Evolutionary conservation across 257 asterid species (phyloP).

Genomic region (Verbascum thapsus): DNA sequence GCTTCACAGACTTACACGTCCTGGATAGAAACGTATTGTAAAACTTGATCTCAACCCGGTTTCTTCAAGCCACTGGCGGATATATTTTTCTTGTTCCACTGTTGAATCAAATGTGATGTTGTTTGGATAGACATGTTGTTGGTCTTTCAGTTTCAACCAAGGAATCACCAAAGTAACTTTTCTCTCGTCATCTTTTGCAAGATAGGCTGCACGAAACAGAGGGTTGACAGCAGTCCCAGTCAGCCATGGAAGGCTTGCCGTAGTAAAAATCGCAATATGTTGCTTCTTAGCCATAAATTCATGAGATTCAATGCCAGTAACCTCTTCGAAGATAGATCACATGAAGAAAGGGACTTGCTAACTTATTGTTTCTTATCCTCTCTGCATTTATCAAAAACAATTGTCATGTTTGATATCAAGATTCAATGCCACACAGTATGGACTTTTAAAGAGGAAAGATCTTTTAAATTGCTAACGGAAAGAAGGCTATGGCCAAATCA

Average conservation of each 20-base stretch:
- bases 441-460: neutral
- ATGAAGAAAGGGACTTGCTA: constrained; percentile 22
- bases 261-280: constrained; percentile 84
- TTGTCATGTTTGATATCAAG: constrained; percentile 22
- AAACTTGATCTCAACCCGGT: constrained; percentile 61
- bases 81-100: constrained; percentile 76
- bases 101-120: constrained; percentile 71
- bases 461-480: constrained; percentile 14
- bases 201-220: constrained; percentile 94
- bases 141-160: constrained; percentile 83
- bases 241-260: constrained; percentile 99
- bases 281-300: constrained; percentile 53
- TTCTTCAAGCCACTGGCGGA: constrained; percentile 85
- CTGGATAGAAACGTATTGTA: constrained; percentile 75
- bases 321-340: constrained; percentile 24
- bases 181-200: constrained; percentile 61
- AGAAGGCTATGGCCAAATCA: too few species aligned
- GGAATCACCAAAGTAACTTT: constrained; percentile 88
- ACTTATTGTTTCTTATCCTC: constrained; percentile 17
- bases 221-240: constrained; percentile 98
- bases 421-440: constrained; percentile 9
- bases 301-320: constrained; percentile 29
- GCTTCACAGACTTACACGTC: constrained; percentile 70
- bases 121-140: constrained; percentile 75
- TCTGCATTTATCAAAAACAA: constrained; percentile 33